Evolutionary conservation across 2,329 filamentous ascomycete genomes (phyloP).

Genomic region (Atkinsonella texensis): DNA sequence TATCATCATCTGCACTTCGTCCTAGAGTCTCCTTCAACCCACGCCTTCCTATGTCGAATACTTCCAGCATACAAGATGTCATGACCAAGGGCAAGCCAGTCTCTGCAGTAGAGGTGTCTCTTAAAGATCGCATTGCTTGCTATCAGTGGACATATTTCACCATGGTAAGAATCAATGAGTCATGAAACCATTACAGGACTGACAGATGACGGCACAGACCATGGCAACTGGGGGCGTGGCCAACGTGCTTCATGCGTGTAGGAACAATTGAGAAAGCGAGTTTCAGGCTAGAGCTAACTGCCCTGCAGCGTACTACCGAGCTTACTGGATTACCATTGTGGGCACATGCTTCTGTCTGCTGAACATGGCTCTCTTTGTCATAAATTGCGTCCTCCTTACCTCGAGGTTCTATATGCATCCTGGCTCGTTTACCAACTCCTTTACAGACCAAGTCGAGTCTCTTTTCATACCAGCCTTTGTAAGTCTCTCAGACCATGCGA

Average conservation of each 20-base stretch:
- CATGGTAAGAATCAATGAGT: conserved; percentile 16
- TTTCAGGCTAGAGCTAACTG: not conserved
- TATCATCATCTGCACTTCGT: not conserved
- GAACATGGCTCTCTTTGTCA: conserved; percentile 50
- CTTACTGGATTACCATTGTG: conserved; percentile 44
- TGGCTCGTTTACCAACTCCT: conserved; percentile 57
- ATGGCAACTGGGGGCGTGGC: conserved; percentile 45
- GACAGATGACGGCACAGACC: conserved; percentile 9
- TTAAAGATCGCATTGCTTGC: conserved; percentile 39
- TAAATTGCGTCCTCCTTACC: conserved; percentile 52
- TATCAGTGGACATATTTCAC: conserved; percentile 70
- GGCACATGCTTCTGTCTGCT: conserved; percentile 50
- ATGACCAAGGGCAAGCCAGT: conserved; percentile 19
- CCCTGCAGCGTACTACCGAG: conserved; percentile 12
- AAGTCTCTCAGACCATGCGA: not conserved
- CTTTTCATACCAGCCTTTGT: conserved; percentile 63
- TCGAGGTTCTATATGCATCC: conserved; percentile 59
- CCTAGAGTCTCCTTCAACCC: conserved; percentile 1
- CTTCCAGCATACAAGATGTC: conserved; percentile 21
- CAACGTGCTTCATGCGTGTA: conserved; percentile 34
- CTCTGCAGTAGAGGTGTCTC: conserved; percentile 23
- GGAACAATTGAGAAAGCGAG: not conserved
- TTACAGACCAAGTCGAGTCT: conserved; percentile 66
- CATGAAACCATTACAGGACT: not conserved
- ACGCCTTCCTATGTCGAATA: not conserved